Evolutionary conservation across 148 eudicot genomes (phyloP).

Genomic region (Amaranthus palmeri): DNA sequence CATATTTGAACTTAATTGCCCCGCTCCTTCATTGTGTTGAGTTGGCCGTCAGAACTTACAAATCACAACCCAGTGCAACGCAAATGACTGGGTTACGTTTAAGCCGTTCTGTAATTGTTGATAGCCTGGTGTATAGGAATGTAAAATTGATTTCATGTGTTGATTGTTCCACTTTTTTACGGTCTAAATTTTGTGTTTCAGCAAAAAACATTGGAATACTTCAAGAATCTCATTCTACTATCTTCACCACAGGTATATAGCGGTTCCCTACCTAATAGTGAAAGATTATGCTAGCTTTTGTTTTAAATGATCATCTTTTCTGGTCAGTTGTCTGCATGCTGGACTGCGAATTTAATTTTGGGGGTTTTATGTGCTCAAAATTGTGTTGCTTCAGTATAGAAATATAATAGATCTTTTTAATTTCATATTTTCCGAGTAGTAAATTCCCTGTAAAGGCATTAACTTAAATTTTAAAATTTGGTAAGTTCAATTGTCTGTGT

Average conservation of each 20-base stretch:
- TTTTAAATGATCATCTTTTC: background rate
- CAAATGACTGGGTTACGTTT: background rate
- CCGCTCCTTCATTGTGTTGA: background rate
- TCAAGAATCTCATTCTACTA: constrained; percentile 73
- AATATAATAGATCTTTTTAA: too few species aligned
- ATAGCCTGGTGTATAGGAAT: background rate
- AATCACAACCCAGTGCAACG: background rate
- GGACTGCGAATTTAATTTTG: background rate
- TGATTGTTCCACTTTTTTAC: too few species aligned
- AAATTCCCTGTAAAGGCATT: too few species aligned
- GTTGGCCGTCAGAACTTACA: background rate
- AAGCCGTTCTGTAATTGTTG: background rate
- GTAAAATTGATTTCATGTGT: too few species aligned
- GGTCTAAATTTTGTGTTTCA: constrained; percentile 27
- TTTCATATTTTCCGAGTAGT: too few species aligned
- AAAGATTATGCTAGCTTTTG: constrained; percentile 7
- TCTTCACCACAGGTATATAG: constrained; percentile 91
- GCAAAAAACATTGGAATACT: constrained; percentile 86
- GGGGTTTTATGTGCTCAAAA: background rate
- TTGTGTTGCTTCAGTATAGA: too few species aligned
- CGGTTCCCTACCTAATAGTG: constrained; percentile 5
- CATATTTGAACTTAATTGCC: background rate
- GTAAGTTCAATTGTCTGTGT: too few species aligned
- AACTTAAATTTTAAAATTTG: too few species aligned
- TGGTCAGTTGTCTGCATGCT: background rate